A percentile compares a stretch with the other conserved stretches of the same genome.
These are phyloP conservation scores for Rhizoclosmatium sp. DNA, from an alignment of 192 early-diverging fungal genomes.

Conservation along the genomic window DNA sequence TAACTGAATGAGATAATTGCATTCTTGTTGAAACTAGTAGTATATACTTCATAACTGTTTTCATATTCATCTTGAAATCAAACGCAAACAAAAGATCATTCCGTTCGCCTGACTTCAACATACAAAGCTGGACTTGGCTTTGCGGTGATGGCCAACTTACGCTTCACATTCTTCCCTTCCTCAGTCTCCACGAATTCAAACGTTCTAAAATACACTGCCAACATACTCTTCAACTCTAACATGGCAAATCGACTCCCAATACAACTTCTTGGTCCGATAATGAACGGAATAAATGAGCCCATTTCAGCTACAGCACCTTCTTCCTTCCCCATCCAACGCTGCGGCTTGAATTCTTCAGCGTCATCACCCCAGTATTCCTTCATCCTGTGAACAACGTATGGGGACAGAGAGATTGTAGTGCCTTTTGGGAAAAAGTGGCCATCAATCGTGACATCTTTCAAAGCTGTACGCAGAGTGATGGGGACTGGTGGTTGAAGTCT, in stretches of 20 bases:
- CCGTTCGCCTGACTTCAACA: too few species aligned
- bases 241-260: constrained; percentile 18
- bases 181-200: constrained; percentile 13
- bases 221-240: constrained; percentile 5
- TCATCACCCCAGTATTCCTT: constrained; percentile 34
- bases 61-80: too few species aligned
- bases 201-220: not conserved
- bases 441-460: constrained; percentile 15
- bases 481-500: not conserved
- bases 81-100: too few species aligned
- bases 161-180: not conserved
- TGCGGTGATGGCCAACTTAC: not conserved
- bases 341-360: constrained; percentile 39
- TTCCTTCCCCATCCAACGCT: constrained; percentile 22
- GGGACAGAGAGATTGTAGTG: not conserved
- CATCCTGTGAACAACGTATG: constrained; percentile 6
- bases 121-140: not conserved
- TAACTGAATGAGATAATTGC: too few species aligned
- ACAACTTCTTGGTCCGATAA: not conserved
- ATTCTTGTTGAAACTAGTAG: too few species aligned
- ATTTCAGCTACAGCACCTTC: not conserved
- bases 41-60: too few species aligned
- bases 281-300: not conserved
- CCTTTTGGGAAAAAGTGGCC: constrained; percentile 29
- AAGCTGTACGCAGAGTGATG: not conserved